A percentile compares a stretch with the other conserved stretches of the same genome.
Conservation (phyloP, 257 asterid genomes). For the Solanum sejunctum region DNA sequence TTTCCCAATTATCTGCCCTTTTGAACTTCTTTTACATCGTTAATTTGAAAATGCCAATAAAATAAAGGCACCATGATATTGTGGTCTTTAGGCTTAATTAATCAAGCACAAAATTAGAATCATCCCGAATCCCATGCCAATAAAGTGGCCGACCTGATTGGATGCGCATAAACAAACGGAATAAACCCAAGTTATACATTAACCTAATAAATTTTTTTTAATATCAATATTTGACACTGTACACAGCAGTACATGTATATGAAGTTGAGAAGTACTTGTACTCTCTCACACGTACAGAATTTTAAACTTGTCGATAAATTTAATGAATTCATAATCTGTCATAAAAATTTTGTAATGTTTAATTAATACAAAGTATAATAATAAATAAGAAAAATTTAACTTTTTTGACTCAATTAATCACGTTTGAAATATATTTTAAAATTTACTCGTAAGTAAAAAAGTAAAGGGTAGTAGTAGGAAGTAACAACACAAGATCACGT, state of each 20-base stretch:
- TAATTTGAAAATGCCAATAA: not conserved
- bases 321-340: not conserved
- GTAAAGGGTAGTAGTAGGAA: too few relatives aligned
- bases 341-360: not conserved
- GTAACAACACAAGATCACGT: not conserved
- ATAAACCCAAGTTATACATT: not conserved
- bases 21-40: not conserved
- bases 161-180: conserved; percentile 11
- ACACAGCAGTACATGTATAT: not conserved
- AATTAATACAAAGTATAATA: not conserved
- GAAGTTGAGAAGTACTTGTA: not conserved
- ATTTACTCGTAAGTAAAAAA: too few relatives aligned
- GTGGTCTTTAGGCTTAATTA: not conserved
- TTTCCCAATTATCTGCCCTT: not conserved
- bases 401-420: not conserved
- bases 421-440: too few relatives aligned
- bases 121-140: not conserved
- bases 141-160: conserved; percentile 1
- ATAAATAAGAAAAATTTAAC: not conserved
- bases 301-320: not conserved
- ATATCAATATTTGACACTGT: not conserved
- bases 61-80: not conserved
- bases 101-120: not conserved
- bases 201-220: not conserved
- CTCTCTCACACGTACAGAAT: not conserved